Evolutionary conservation across 2,329 filamentous ascomycete genomes (phyloP).

Genomic region (Stachybotrys chartarum): DNA sequence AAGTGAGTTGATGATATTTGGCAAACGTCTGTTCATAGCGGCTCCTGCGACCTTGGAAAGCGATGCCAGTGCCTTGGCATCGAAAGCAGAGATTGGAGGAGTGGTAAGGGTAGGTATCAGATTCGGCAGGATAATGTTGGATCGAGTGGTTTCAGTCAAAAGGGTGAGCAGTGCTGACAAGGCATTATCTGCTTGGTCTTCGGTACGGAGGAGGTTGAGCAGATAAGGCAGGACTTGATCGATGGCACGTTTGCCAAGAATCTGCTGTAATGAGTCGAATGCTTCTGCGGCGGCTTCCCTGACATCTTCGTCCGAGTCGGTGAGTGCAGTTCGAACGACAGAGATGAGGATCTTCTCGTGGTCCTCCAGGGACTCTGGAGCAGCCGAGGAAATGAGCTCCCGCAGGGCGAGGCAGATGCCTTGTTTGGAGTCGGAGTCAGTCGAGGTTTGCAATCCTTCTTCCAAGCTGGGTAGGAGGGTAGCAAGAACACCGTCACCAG

Average conservation of each 20-base stretch:
- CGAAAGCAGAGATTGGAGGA: conserved; percentile 87
- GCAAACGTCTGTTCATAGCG: conserved; percentile 84
- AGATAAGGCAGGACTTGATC: conserved; percentile 93
- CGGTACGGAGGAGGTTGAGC: conserved; percentile 78
- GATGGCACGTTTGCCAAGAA: conserved; percentile 87
- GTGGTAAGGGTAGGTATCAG: conserved; percentile 89
- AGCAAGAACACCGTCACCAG: conserved; percentile 85
- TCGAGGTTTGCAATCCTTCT: conserved; percentile 80
- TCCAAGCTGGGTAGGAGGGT: conserved; percentile 86
- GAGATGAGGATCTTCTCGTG: conserved; percentile 94
- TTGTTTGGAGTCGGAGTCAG: conserved; percentile 87
- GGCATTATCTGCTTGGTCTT: conserved; percentile 84
- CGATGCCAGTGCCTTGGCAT: conserved; percentile 88
- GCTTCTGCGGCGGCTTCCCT: conserved; percentile 94
- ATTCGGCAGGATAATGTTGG: conserved; percentile 94
- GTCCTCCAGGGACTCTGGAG: conserved; percentile 81
- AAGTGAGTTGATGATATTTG: conserved; percentile 84
- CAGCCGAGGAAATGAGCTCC: conserved; percentile 85
- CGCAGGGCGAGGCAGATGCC: conserved; percentile 95
- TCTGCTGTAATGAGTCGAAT: conserved; percentile 90
- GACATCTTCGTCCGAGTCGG: conserved; percentile 83
- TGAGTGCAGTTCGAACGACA: conserved; percentile 86
- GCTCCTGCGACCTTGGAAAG: conserved; percentile 84
- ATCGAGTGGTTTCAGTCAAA: conserved; percentile 85
- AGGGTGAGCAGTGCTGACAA: conserved; percentile 87